phyloP scores from a whole-genome alignment of 345 rosid species.

The Sonneratia caseolaris region DNA sequence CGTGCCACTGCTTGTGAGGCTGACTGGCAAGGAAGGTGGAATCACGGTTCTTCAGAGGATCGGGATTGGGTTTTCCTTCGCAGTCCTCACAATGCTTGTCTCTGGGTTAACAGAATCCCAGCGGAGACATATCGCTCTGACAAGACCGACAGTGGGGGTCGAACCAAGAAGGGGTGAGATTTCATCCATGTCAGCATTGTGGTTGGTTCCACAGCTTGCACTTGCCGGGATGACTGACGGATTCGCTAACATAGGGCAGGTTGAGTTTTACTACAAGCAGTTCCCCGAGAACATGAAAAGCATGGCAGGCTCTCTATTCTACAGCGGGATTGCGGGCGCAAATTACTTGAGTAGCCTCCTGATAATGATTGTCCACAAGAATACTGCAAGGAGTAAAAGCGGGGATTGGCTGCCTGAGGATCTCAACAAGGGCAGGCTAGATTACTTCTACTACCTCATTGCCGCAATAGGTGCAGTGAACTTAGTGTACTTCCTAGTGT shows the following conservation, averaged over 20 bases:
- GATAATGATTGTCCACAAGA: slow-evolving; percentile 29
- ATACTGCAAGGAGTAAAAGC: slow-evolving; percentile 15
- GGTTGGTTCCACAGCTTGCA: slow-evolving; percentile 37
- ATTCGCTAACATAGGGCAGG: slow-evolving; percentile 27
- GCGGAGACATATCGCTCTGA: slow-evolving; percentile 30
- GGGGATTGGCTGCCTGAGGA: slow-evolving; percentile 48
- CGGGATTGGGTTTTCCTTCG: slow-evolving; percentile 25
- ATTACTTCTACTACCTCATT: slow-evolving; percentile 32
- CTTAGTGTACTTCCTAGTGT: slow-evolving; percentile 29
- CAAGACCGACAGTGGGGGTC: slow-evolving; percentile 27
- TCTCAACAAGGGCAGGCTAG: slow-evolving; percentile 43
- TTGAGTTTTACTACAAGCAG: slow-evolving; percentile 49
- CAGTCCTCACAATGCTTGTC: slow-evolving; percentile 24
- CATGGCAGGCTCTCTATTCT: slow-evolving; percentile 37
- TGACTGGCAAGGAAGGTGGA: slow-evolving; percentile 39
- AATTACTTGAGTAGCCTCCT: slow-evolving; percentile 33
- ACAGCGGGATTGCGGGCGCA: slow-evolving; percentile 28
- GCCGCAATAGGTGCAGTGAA: slow-evolving; percentile 25
- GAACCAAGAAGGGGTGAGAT: slow-evolving; percentile 35
- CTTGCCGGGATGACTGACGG: slow-evolving; percentile 39
- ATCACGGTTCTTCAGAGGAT: slow-evolving; percentile 41
- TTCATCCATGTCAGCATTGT: slow-evolving; percentile 36
- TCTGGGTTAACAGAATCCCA: slow-evolving; percentile 27
- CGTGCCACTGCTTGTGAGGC: slow-evolving; percentile 24
- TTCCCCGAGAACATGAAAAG: slow-evolving; percentile 57